Conservation (phyloP, 1,284 basidiomycete genomes). For the Fomitiporia mediterranea region DNA sequence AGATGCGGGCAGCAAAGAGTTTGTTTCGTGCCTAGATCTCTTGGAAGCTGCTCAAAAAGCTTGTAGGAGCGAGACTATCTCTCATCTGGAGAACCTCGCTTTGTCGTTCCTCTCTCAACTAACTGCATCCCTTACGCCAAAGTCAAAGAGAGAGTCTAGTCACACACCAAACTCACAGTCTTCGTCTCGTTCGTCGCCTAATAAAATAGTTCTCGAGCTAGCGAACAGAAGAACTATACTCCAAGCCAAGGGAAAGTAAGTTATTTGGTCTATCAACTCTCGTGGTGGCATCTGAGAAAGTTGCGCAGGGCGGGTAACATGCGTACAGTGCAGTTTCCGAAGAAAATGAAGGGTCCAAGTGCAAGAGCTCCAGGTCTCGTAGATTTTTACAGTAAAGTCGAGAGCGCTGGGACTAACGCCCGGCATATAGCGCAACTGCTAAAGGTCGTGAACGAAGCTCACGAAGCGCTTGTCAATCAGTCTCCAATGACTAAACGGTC, state of each 20-base stretch:
- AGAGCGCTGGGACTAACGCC: conserved; percentile 14
- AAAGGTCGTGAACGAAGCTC: conserved; percentile 54
- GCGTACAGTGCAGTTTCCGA: conserved; percentile 32
- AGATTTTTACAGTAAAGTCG: neutral
- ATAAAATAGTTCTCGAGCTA: conserved; percentile 28
- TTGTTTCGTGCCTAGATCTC: neutral
- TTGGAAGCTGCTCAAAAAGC: neutral
- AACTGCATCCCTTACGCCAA: conserved; percentile 21
- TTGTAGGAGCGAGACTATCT: conserved; percentile 9
- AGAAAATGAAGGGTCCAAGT: conserved; percentile 41
- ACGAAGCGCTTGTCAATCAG: conserved; percentile 54
- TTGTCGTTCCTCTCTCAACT: conserved; percentile 53
- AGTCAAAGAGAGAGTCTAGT: conserved; percentile 3
- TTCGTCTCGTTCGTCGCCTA: conserved; percentile 11
- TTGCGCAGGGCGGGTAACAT: conserved; percentile 19
- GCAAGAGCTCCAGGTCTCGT: conserved; percentile 48
- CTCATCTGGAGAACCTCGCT: conserved; percentile 45
- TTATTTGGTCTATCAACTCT: neutral
- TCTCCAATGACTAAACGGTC: conserved; percentile 68
- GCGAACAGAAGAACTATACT: conserved; percentile 29
- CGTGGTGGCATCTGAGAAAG: conserved; percentile 10
- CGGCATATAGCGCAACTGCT: conserved; percentile 56
- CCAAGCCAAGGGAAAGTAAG: conserved; percentile 25
- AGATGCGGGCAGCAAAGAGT: neutral
- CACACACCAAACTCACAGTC: neutral